Evolutionary conservation across 371 early-diverging fungal genomes (phyloP).

Genomic region (Syncephalastrum monosporum): DNA sequence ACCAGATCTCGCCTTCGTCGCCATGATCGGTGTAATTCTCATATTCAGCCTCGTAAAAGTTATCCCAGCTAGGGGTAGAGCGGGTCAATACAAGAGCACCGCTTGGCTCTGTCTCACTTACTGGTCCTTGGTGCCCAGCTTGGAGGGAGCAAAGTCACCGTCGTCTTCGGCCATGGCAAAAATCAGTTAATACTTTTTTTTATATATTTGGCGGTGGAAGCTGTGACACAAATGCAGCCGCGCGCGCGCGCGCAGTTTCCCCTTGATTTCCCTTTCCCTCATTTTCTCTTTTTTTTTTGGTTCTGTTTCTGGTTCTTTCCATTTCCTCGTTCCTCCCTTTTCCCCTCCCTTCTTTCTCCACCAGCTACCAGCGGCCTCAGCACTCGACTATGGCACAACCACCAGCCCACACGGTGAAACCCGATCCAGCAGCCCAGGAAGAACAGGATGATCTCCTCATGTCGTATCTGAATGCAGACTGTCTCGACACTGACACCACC

Average conservation of each 20-base stretch:
- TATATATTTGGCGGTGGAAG: too few species aligned
- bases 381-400: neutral
- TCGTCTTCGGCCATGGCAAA: too few species aligned
- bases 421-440: constrained; percentile 24
- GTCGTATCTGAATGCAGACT: constrained; percentile 42
- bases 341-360: constrained; percentile 8
- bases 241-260: too few species aligned
- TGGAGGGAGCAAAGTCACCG: constrained; percentile 68
- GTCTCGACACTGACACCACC: neutral
- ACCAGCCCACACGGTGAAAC: constrained; percentile 16
- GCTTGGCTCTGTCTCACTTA: constrained; percentile 23
- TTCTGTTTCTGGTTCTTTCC: too few species aligned
- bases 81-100: neutral
- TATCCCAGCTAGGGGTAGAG: constrained; percentile 69
- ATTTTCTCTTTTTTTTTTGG: too few species aligned
- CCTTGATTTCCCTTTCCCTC: too few species aligned
- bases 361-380: neutral
- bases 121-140: constrained; percentile 78
- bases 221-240: too few species aligned
- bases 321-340: constrained; percentile 1
- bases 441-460: constrained; percentile 41
- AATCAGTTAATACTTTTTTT: too few species aligned
- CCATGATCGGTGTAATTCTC: constrained; percentile 77
- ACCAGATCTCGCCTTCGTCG: constrained; percentile 90
- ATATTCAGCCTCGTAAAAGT: constrained; percentile 77